phyloP scores from a whole-genome alignment of 1,284 basidiomycete genomes.

The Mycena citricolor region DNA sequence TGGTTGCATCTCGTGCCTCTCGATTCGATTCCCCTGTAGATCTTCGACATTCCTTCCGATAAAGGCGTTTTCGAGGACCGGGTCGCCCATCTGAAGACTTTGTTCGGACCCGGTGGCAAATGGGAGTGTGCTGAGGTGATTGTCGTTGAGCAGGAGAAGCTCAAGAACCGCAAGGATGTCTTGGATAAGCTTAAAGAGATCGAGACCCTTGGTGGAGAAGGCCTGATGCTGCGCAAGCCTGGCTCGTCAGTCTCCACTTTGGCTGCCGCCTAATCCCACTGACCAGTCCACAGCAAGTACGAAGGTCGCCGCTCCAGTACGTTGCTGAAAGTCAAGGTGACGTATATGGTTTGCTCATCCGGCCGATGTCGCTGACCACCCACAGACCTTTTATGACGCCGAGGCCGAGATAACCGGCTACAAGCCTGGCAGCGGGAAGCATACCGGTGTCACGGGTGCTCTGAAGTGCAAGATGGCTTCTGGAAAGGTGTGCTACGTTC shows the following conservation, averaged over 20 bases:
- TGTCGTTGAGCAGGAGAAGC: constrained; percentile 55
- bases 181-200: constrained; percentile 54
- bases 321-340: constrained; percentile 61
- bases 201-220: constrained; percentile 60
- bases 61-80: constrained; percentile 57
- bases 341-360: constrained; percentile 8
- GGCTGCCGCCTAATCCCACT: constrained; percentile 1
- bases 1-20: too few relatives aligned
- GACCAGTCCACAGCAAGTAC: constrained; percentile 41
- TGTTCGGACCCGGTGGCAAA: constrained; percentile 48
- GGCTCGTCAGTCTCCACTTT: constrained; percentile 39
- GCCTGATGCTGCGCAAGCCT: constrained; percentile 65
- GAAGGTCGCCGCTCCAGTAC: constrained; percentile 53
- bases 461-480: constrained; percentile 64
- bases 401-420: constrained; percentile 64
- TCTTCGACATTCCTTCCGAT: constrained; percentile 67
- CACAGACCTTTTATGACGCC: constrained; percentile 61
- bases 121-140: constrained; percentile 44
- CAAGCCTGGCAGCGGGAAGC: constrained; percentile 54
- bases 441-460: constrained; percentile 53
- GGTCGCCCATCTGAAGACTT: constrained; percentile 43
- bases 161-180: constrained; percentile 50
- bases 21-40: constrained; percentile 40
- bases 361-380: background rate
- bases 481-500: constrained; percentile 46